Evolutionary conservation across 23 red algal species (phyloP), one percentile per base, ranked within the genome.

Genomic region (Gracilaria domingensis): DNA sequence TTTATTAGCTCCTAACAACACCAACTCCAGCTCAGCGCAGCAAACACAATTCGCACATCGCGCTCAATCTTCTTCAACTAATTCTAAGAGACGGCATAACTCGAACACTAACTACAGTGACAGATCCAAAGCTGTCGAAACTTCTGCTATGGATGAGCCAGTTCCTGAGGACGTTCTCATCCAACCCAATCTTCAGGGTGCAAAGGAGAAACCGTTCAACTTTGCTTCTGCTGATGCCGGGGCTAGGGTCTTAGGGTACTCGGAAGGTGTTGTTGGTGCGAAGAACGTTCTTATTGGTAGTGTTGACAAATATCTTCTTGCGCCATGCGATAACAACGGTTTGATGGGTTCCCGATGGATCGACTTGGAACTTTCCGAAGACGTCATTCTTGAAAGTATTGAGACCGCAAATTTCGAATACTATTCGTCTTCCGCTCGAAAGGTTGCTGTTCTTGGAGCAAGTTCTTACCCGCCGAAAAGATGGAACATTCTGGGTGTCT

Each of bases 331-430:
- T 29, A 72, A 67, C 48, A 18, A 66, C 33, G 77, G 79, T 30
- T 37, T 83, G 37, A 75, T 34, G 36, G 78, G 59, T 17, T 75
- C 88, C 0, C 71, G 95, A 61, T 98, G 87, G 86, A 80, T 98
- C 2, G 95, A 94, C 73, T 78, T 98, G n/a, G 95, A 98, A 75
- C 85, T 98, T 45, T 94, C 91, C 12, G 95, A 98, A 58, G 90
- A 98, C 13, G 84, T 98, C 25, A 85, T 98, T 49, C 45, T 98
- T 12, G 78, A 90, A 75, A 85, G 86, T 20, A 56, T 98, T 29
- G 91, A 94, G 75, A 80, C 88, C 42, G 86, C 56, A 0, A 93
- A 98, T 65, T 92, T 91, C 50, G 95, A 98, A 61, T 94, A 84
- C 45, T 98, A 92, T 40, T 93, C 95, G 20, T 98, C 95, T 21